Evolutionary conservation across 2,329 filamentous ascomycete species (phyloP).

Genomic region (Ophiostoma ips): DNA sequence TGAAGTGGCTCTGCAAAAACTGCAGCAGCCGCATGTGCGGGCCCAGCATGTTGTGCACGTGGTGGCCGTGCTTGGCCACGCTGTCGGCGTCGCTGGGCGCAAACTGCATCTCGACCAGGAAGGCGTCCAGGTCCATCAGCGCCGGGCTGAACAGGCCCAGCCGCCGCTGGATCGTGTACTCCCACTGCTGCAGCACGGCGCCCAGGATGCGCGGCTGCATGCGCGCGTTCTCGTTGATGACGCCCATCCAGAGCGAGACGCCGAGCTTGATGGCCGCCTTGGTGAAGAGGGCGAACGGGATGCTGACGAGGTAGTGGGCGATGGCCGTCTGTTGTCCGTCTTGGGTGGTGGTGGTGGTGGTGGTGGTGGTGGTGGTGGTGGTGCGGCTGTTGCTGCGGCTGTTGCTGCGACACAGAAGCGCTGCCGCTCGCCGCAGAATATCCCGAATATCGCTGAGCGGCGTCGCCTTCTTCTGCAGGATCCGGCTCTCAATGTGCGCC

Average conservation of each 20-base stretch:
- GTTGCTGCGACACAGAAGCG: slow-evolving; percentile 69
- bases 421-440: slow-evolving; percentile 70
- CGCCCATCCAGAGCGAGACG: slow-evolving; percentile 88
- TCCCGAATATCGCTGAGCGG: slow-evolving; percentile 64
- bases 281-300: slow-evolving; percentile 85
- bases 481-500: slow-evolving; percentile 56
- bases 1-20: slow-evolving; percentile 90
- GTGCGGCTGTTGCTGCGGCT: no score
- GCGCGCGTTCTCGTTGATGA: slow-evolving; percentile 87
- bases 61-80: slow-evolving; percentile 61
- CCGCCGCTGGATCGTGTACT: slow-evolving; percentile 62
- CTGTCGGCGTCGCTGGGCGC: slow-evolving; percentile 72
- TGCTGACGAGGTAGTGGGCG: slow-evolving; percentile 74
- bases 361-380: no score
- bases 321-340: slow-evolving; percentile 56
- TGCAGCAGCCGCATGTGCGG: slow-evolving; percentile 78
- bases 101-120: slow-evolving; percentile 84
- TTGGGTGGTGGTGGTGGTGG: no score
- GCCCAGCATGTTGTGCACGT: slow-evolving; percentile 67
- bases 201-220: slow-evolving; percentile 76
- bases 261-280: slow-evolving; percentile 93
- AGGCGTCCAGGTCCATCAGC: slow-evolving; percentile 69
- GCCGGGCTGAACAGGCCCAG: slow-evolving; percentile 68
- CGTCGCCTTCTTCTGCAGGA: slow-evolving; percentile 54
- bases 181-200: slow-evolving; percentile 85